phyloP scores from a whole-genome alignment of 2,329 filamentous ascomycete species.

The Cryphonectria parasitica region DNA sequence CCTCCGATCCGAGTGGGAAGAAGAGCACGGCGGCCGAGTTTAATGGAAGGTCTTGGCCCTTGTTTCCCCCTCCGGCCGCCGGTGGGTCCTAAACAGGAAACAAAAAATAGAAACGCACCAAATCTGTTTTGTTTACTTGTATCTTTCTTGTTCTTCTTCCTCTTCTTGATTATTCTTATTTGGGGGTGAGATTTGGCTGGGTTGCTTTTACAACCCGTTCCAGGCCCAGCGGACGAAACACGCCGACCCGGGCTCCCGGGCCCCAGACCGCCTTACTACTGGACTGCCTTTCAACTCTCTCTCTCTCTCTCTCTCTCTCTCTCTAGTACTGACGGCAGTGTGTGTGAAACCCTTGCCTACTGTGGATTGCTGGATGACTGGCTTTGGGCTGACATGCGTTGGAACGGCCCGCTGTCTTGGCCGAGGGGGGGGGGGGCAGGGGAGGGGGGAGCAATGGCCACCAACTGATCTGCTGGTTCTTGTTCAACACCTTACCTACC shows the following conservation, averaged over 20 bases:
- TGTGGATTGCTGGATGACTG: neutral
- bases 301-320: neutral
- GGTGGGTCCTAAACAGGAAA: neutral
- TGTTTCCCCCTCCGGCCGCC: neutral
- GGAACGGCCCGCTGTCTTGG: neutral
- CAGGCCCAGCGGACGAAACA: constrained; percentile 21
- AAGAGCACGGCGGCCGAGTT: neutral
- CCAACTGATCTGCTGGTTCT: neutral
- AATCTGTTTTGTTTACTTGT: neutral
- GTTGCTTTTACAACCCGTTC: neutral
- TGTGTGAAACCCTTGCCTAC: too few species aligned
- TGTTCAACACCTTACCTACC: neutral
- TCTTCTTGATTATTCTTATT: neutral
- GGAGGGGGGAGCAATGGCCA: neutral
- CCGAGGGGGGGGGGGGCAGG: neutral
- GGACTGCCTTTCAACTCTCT: too few species aligned
- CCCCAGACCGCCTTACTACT: neutral
- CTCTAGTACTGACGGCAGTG: neutral
- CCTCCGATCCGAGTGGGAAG: neutral
- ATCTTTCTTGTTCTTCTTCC: neutral
- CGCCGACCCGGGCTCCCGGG: constrained; percentile 13
- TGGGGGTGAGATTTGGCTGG: neutral
- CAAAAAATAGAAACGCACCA: constrained; percentile 7
- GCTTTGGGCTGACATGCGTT: neutral
- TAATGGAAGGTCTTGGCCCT: neutral